Conservation (phyloP, 805 yeast genomes). For the Schizosaccharomyces cryophilus region DNA sequence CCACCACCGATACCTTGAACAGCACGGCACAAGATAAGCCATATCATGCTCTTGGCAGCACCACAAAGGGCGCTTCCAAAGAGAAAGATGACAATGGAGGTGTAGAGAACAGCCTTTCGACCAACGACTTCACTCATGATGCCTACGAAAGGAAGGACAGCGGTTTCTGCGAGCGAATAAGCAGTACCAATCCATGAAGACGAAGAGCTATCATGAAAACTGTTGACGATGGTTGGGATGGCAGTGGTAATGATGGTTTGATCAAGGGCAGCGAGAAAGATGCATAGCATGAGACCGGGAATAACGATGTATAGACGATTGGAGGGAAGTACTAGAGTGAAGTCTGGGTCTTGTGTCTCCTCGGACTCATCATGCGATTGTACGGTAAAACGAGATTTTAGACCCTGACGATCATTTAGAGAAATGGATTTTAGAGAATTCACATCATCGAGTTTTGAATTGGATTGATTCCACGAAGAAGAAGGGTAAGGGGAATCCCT, state of each 20-base stretch:
- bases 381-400: not conserved
- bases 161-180: constrained; percentile 40
- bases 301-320: constrained; percentile 4
- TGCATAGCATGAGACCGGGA: constrained; percentile 12
- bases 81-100: constrained; percentile 21
- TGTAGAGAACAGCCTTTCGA: constrained; percentile 18
- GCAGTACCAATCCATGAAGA: constrained; percentile 53
- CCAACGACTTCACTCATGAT: constrained; percentile 36
- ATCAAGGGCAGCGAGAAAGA: constrained; percentile 32
- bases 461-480: not conserved
- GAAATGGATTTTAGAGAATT: not conserved
- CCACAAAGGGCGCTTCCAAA: constrained; percentile 30
- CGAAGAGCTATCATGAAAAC: constrained; percentile 26
- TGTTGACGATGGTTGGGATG: constrained; percentile 33
- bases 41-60: constrained; percentile 20
- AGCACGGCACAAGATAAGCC: constrained; percentile 46
- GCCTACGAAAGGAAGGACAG: constrained; percentile 54
- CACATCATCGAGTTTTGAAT: not conserved
- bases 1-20: constrained; percentile 52
- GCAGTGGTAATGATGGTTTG: constrained; percentile 37
- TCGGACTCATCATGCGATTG: not conserved
- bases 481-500: not conserved
- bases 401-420: no score
- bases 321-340: constrained; percentile 3
- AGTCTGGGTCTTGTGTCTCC: not conserved